Percentiles rank a stretch among this genome's conserved stretches.
Evolutionary conservation across 805 yeast species (phyloP).

Genomic region (Spathaspora arborariae): DNA sequence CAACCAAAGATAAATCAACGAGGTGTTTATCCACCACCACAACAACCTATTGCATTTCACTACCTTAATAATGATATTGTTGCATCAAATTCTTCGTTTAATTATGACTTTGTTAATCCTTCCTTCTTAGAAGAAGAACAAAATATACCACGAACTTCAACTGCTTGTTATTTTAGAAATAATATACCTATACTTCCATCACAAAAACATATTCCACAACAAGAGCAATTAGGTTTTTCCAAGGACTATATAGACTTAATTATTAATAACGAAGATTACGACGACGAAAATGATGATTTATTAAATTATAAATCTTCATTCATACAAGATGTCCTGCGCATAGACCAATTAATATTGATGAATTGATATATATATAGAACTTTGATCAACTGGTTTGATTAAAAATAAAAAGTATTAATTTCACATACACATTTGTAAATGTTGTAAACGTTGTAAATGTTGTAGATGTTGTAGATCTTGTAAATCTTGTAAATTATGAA

Average conservation of each 20-base stretch:
- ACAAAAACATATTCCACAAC: background rate
- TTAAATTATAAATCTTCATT: constrained; percentile 2
- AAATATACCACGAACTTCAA: background rate
- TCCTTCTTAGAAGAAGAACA: constrained; percentile 4
- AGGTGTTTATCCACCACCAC: background rate
- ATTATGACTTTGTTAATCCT: constrained; percentile 11
- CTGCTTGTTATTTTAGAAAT: constrained; percentile 2
- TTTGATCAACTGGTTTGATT: background rate
- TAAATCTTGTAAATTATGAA: too few species aligned
- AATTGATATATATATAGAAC: background rate
- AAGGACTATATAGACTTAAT: constrained; percentile 1
- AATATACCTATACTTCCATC: constrained; percentile 7
- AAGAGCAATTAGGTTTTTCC: background rate
- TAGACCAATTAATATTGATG: constrained; percentile 8
- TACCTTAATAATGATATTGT: constrained; percentile 1
- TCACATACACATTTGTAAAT: too few species aligned
- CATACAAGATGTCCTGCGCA: constrained; percentile 3
- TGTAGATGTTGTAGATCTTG: too few species aligned
- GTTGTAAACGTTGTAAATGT: too few species aligned
- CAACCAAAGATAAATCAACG: background rate
- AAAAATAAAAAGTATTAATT: background rate
- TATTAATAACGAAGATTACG: constrained; percentile 1
- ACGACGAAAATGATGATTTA: constrained; percentile 1
- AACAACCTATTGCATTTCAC: background rate
- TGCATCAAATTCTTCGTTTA: constrained; percentile 2